Evolutionary conservation across 768 basidiomycete species (phyloP), one percentile per base, ranked within the genome.

Genomic region (Serendipita indica): DNA sequence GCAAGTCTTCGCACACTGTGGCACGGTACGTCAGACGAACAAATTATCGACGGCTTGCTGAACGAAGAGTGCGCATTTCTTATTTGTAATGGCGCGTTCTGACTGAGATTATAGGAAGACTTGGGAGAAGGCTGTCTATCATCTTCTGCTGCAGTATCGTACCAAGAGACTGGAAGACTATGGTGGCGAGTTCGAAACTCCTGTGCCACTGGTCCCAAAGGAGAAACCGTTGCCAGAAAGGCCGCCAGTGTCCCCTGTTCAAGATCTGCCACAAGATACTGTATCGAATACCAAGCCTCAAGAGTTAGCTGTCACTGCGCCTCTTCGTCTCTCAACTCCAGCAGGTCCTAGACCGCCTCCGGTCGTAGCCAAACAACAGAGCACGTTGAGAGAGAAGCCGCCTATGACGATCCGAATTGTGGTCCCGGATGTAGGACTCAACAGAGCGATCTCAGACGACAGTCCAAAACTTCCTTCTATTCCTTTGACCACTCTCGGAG

Each of bases 121-220:
- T 28, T 93, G 90, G 87, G 90, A 98, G 69, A 97, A 99, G 71
- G 89, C 89, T 0, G 87, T 98, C 49, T 99, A 99, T 70, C 83
- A 88, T 66, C 72, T 97, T 3, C 76, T 99, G n/a, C 75, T 84
- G 58, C 81, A 81, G 62, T 97, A 96, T 71, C 81, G 92, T 41
- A 78, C 78, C 54, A 80, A 77, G 63, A 81, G 83, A 58, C 68
- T 89, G 39, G 84, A 87, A 65, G 77, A 82, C 62, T 86, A 80
- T 67, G 81, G 84, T 59, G 84, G 85, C 58, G 84, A 85, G 52
- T 81, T 86, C 60, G 66, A 62, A 28, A 66, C 69, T n/a, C 64
- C 33, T 45, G 54, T 28, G 33, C 62, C 28, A 34, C 61, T 37
- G 35, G 43, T 33, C 12, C 52, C 56, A 61, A 63, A 3, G 58